phyloP scores from a whole-genome alignment of 805 yeast genomes.

The Saccharomyces mikatae region DNA sequence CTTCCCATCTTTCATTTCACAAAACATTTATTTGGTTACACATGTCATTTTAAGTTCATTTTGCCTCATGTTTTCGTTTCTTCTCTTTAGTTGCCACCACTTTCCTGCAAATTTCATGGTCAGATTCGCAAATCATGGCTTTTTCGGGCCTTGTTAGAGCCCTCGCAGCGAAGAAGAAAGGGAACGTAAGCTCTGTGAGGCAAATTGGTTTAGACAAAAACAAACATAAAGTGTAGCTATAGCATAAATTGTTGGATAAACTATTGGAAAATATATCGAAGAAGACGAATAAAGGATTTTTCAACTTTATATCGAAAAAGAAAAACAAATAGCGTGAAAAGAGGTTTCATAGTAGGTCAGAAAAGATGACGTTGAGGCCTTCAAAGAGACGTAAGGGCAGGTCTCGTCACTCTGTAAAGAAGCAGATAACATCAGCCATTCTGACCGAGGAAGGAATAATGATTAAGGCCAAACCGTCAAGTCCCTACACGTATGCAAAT shows the following conservation, averaged over 20 bases:
- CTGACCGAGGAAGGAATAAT: conserved; percentile 31
- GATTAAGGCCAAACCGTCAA: conserved; percentile 24
- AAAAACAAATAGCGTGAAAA: not conserved
- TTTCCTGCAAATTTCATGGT: not conserved
- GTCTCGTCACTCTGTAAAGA: not conserved
- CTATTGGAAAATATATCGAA: too few relatives aligned
- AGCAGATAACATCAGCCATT: conserved; percentile 16
- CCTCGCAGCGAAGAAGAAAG: not conserved
- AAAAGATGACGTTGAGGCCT: not conserved
- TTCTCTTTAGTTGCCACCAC: not conserved
- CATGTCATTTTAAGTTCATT: not conserved
- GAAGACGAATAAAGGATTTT: not conserved
- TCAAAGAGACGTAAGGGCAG: not conserved
- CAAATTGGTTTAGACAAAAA: not conserved
- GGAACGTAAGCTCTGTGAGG: not conserved
- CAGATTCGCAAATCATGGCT: not conserved
- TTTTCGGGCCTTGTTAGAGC: not conserved
- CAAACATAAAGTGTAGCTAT: not conserved
- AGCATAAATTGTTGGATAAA: not conserved
- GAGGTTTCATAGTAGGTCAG: not conserved
- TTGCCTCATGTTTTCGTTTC: not conserved
- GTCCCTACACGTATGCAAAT: not conserved
- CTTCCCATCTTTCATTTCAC: not conserved
- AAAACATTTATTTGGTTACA: not conserved
- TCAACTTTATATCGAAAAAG: not conserved